Evolutionary conservation across 176 grass and related monocot species (phyloP).

Genomic region (Saccharum spontaneum): DNA sequence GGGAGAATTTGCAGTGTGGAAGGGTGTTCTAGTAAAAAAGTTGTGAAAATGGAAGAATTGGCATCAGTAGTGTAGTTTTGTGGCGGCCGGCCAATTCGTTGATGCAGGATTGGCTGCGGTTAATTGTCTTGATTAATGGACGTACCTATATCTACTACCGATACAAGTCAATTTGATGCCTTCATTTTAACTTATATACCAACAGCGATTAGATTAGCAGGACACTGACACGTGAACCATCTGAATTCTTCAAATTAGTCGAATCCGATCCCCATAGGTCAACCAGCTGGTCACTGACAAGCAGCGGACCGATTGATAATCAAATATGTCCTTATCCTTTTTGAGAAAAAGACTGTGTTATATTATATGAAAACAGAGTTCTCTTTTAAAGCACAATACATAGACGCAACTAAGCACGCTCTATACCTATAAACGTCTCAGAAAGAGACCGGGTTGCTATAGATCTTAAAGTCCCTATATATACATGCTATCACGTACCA

Average conservation of each 20-base stretch:
- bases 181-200: constrained; percentile 1
- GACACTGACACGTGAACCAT: not conserved
- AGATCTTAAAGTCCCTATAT: not conserved
- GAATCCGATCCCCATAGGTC: not conserved
- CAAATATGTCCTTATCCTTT: not conserved
- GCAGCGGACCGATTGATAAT: not conserved
- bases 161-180: not conserved
- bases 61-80: not conserved
- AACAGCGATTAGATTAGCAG: not conserved
- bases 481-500: not conserved
- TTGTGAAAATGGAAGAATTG: not conserved
- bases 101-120: not conserved
- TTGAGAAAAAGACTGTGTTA: not conserved
- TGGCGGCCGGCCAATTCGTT: not conserved
- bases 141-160: not conserved
- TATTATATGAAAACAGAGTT: not conserved
- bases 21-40: not conserved
- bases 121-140: constrained; percentile 4
- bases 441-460: not conserved
- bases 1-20: not conserved
- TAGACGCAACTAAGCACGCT: too few species aligned
- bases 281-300: not conserved
- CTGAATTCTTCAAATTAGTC: not conserved
- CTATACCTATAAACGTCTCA: not conserved
- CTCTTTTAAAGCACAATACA: too few species aligned